These are phyloP conservation scores for Russula brevipes DNA, from an alignment of 768 basidiomycete species.

Conservation along the genomic window DNA sequence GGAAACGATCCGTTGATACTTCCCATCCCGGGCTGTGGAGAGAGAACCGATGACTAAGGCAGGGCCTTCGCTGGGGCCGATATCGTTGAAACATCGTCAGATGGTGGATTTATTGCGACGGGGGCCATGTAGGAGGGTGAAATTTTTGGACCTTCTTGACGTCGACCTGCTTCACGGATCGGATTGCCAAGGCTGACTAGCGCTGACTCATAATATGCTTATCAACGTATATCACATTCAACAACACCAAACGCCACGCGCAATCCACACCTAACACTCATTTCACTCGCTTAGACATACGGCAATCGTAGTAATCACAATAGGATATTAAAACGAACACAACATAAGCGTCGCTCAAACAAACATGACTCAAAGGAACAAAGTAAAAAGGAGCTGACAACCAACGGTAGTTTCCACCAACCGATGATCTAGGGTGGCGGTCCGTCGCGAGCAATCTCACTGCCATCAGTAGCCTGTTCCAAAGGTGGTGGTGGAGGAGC, in stretches of 20 bases:
- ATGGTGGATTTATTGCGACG: constrained; percentile 42
- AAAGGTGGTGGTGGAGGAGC: constrained; percentile 22
- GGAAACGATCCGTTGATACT: constrained; percentile 66
- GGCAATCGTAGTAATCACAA: not conserved
- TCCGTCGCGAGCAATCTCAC: constrained; percentile 22
- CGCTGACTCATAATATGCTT: not conserved
- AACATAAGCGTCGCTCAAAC: constrained; percentile 1
- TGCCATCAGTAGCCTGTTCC: constrained; percentile 18
- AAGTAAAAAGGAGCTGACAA: not conserved
- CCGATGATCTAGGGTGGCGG: constrained; percentile 16
- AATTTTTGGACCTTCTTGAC: not conserved
- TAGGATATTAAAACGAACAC: not conserved
- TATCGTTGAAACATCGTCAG: constrained; percentile 24
- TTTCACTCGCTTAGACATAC: too few relatives aligned
- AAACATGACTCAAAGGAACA: not conserved
- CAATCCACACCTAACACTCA: not conserved
- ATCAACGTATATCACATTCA: too few relatives aligned
- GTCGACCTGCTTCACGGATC: not conserved
- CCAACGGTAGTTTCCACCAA: not conserved
- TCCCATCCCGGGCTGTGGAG: constrained; percentile 70
- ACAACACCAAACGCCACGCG: too few relatives aligned
- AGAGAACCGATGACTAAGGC: constrained; percentile 76
- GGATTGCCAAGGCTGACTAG: constrained; percentile 1
- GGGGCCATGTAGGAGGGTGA: constrained; percentile 49
- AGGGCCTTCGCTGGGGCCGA: constrained; percentile 36